These are phyloP conservation scores for Thraustochytrium striatum DNA, from an alignment of 352 stramenopile species.

Conservation along the genomic window DNA sequence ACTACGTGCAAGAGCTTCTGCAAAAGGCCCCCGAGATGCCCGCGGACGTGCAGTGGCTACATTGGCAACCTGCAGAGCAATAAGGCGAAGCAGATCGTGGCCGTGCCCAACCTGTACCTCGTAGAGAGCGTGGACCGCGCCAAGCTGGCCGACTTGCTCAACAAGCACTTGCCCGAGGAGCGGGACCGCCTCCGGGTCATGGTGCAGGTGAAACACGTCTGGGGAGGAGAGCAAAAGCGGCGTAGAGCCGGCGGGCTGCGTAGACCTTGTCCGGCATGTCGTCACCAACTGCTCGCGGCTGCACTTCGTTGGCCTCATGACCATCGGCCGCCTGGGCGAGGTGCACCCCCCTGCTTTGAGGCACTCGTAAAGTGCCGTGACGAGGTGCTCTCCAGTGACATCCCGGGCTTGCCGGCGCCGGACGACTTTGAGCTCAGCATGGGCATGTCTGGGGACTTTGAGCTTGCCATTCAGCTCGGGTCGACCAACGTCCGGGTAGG, in stretches of 20 bases:
- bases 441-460: conserved; percentile 98
- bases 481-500: conserved; percentile 93
- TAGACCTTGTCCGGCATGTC: conserved; percentile 78
- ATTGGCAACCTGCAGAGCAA: conserved; percentile 98
- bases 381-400: conserved; percentile 60
- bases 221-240: conserved; percentile 95
- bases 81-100: conserved; percentile 87
- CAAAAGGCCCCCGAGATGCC: conserved; percentile 83
- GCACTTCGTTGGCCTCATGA: conserved; percentile 95
- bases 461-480: conserved; percentile 89
- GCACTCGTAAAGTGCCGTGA: conserved; percentile 47
- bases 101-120: conserved; percentile 84
- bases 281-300: conserved; percentile 77
- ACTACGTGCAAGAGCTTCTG: conserved; percentile 97
- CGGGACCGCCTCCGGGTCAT: conserved; percentile 79
- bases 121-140: conserved; percentile 93
- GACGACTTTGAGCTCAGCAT: conserved; percentile 90
- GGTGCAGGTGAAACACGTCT: conserved; percentile 96
- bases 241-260: conserved; percentile 67
- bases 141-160: conserved; percentile 93
- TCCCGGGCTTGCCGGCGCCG: conserved; percentile 66
- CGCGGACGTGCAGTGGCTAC: conserved; percentile 84
- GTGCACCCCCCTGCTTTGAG: conserved; percentile 53
- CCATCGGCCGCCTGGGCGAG: conserved; percentile 90
- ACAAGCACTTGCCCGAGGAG: conserved; percentile 68